Evolutionary conservation across 441 rosid species (phyloP).

Genomic region (Populus hybrid): DNA sequence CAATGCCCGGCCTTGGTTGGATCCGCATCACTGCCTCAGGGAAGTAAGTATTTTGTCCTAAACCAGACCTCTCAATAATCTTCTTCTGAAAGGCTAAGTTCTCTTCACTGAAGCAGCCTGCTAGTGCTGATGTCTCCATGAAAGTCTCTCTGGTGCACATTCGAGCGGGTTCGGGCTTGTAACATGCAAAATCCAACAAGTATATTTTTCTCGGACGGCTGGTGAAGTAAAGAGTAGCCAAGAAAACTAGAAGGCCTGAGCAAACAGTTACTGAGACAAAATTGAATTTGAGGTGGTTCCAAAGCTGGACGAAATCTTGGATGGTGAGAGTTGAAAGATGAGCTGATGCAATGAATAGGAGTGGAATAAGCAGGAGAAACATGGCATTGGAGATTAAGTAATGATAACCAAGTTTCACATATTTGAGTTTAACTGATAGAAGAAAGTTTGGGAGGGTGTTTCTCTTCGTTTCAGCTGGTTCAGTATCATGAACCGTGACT

Average conservation of each 20-base stretch:
- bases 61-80: slow-evolving; percentile 66
- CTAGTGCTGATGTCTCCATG: slow-evolving; percentile 50
- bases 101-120: slow-evolving; percentile 52
- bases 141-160: slow-evolving; percentile 57
- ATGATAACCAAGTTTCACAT: slow-evolving; percentile 87
- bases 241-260: slow-evolving; percentile 34
- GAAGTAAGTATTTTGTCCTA: slow-evolving; percentile 77
- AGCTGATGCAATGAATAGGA: slow-evolving; percentile 42
- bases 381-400: slow-evolving; percentile 68
- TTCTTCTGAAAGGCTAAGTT: slow-evolving; percentile 69
- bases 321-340: slow-evolving; percentile 53
- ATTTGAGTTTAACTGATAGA: slow-evolving; percentile 61
- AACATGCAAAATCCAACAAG: slow-evolving; percentile 80
- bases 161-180: slow-evolving; percentile 61
- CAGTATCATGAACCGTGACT: neutral
- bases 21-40: slow-evolving; percentile 61
- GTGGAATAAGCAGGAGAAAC: slow-evolving; percentile 58
- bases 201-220: slow-evolving; percentile 66
- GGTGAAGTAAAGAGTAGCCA: slow-evolving; percentile 44
- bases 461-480: slow-evolving; percentile 10
- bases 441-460: slow-evolving; percentile 67
- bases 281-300: slow-evolving; percentile 61
- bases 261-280: slow-evolving; percentile 48
- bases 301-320: slow-evolving; percentile 41
- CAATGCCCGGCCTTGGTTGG: slow-evolving; percentile 68